Conservation (phyloP, 1,284 basidiomycete genomes). For the Naganishia liquefaciens region DNA sequence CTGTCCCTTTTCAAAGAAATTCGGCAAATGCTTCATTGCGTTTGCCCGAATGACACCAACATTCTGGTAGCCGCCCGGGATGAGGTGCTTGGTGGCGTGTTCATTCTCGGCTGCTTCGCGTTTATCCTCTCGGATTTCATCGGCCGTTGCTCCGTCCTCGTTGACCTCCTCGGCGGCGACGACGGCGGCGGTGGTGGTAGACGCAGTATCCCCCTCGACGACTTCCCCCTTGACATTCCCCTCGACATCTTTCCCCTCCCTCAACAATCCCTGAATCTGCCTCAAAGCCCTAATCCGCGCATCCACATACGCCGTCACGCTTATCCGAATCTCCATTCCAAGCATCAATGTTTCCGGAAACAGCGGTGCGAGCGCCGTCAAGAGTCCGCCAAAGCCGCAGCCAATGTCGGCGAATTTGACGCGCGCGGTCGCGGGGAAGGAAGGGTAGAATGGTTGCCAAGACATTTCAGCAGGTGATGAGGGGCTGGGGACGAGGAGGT, state of each 20-base stretch:
- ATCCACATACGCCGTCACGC: constrained; percentile 93
- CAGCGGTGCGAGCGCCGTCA: constrained; percentile 84
- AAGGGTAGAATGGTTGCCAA: constrained; percentile 84
- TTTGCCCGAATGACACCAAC: constrained; percentile 93
- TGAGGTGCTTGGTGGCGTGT: constrained; percentile 32
- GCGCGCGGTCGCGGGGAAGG: constrained; percentile 55
- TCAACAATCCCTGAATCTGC: constrained; percentile 56
- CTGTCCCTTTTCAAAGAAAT: constrained; percentile 91
- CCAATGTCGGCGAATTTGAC: constrained; percentile 97
- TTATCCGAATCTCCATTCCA: constrained; percentile 95
- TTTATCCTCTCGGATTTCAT: constrained; percentile 29
- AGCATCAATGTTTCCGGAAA: constrained; percentile 93
- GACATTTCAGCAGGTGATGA: constrained; percentile 74
- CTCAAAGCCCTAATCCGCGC: constrained; percentile 90
- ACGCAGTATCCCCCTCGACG: constrained; percentile 27
- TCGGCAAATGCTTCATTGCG: constrained; percentile 98
- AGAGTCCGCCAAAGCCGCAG: constrained; percentile 94
- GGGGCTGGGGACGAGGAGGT: constrained; percentile 57
- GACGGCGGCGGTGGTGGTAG: constrained; percentile 28
- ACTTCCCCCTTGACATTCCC: constrained; percentile 17
- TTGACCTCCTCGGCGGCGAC: constrained; percentile 34
- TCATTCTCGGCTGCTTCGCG: constrained; percentile 35
- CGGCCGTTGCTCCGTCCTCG: constrained; percentile 27
- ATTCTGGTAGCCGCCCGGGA: constrained; percentile 75
- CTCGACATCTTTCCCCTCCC: constrained; percentile 11